phyloP scores from a whole-genome alignment of 805 yeast species.

The Ogataea pignaliae region DNA sequence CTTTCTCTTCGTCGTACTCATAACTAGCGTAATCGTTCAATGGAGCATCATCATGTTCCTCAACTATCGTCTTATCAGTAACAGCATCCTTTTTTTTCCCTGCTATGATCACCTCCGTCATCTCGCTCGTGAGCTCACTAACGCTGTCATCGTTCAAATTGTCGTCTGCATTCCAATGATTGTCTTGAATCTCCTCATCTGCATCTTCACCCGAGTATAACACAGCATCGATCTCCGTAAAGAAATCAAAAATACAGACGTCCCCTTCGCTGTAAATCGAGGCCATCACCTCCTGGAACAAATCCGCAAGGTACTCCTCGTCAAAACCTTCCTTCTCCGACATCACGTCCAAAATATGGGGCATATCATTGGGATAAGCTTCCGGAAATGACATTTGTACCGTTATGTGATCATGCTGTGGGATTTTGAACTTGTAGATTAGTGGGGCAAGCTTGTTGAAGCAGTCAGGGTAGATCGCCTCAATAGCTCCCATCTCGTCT shows the following conservation, averaged over 20 bases:
- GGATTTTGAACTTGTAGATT: conserved; percentile 46
- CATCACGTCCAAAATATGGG: conserved; percentile 57
- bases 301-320: conserved; percentile 42
- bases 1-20: conserved; percentile 25
- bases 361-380: conserved; percentile 61
- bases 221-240: conserved; percentile 60
- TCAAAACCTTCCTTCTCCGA: conserved; percentile 30
- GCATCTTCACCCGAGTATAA: conserved; percentile 33
- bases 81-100: conserved; percentile 3
- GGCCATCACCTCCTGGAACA: conserved; percentile 48
- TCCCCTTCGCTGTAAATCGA: conserved; percentile 52
- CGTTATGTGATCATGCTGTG: conserved; percentile 56
- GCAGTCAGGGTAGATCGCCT: conserved; percentile 79
- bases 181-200: conserved; percentile 20
- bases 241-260: conserved; percentile 77
- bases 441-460: conserved; percentile 35
- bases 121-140: conserved; percentile 1
- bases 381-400: conserved; percentile 72
- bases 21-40: conserved; percentile 8
- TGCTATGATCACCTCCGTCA: conserved; percentile 3
- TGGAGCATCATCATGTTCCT: conserved; percentile 1
- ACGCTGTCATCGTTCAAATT: background rate
- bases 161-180: conserved; percentile 21
- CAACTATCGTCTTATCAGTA: background rate
- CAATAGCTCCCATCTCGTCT: conserved; percentile 79